Conservation (phyloP, 2,329 filamentous ascomycete species). For the Ceratocystis ficicola region DNA sequence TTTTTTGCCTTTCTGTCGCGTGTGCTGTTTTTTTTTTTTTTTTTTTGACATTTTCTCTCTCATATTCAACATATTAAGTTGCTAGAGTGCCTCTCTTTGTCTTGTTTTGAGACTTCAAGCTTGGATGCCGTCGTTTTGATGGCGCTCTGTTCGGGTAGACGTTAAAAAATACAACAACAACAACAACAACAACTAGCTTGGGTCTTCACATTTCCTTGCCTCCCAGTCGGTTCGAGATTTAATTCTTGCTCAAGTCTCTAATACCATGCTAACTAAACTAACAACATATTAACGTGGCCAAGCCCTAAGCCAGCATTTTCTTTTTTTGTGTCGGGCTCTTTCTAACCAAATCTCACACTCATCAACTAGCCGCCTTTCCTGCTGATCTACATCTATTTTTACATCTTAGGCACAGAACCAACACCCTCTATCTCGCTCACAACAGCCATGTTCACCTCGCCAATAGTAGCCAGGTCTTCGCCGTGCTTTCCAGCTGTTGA, state of each 20-base stretch:
- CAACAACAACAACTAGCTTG: no score
- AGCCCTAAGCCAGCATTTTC: not conserved
- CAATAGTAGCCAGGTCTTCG: constrained; percentile 32
- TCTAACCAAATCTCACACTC: not conserved
- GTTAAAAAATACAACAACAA: no score
- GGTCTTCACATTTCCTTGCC: not conserved
- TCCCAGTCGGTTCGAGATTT: not conserved
- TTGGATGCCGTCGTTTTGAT: no score
- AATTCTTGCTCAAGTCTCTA: not conserved
- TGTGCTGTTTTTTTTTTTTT: not conserved
- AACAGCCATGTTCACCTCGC: constrained; percentile 46
- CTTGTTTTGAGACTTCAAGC: no score
- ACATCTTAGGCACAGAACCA: constrained; percentile 35
- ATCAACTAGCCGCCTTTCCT: not conserved
- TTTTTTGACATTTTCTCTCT: not conserved
- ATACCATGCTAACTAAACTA: not conserved
- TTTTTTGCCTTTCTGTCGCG: not conserved
- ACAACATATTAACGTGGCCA: not conserved
- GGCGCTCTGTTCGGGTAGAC: no score
- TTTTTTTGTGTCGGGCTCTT: constrained; percentile 6
- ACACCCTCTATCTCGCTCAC: constrained; percentile 43
- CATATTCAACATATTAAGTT: no score
- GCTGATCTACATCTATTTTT: constrained; percentile 9
- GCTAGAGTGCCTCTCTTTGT: no score
- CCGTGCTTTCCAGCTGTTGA: constrained; percentile 36